Evolutionary conservation across 2,329 filamentous ascomycete genomes (phyloP).

Genomic region (Colletotrichum sp.): DNA sequence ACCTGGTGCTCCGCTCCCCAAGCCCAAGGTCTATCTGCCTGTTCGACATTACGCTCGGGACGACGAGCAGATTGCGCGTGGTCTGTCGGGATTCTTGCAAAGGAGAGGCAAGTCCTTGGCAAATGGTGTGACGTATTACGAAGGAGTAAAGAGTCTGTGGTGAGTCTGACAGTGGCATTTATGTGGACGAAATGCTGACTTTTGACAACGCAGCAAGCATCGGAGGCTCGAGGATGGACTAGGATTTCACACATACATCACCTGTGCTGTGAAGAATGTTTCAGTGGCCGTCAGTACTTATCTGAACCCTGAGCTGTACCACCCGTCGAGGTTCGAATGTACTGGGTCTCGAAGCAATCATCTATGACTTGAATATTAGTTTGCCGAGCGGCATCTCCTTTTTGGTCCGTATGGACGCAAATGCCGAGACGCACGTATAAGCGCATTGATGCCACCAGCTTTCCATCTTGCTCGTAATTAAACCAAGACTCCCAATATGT

Average conservation of each 20-base stretch:
- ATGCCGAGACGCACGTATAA: neutral
- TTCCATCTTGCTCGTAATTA: neutral
- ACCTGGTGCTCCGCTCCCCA: conserved; percentile 21
- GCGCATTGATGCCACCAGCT: neutral
- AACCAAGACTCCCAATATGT: neutral
- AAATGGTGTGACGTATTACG: neutral
- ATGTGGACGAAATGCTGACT: neutral
- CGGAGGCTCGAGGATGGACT: neutral
- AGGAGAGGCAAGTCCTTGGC: neutral
- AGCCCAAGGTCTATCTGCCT: conserved; percentile 36
- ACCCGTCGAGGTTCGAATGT: neutral
- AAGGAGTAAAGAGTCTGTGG: neutral
- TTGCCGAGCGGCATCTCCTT: neutral
- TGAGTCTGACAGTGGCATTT: neutral
- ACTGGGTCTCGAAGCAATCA: neutral
- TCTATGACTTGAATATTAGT: neutral
- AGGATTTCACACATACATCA: neutral
- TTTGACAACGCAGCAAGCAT: neutral
- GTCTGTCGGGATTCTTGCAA: neutral
- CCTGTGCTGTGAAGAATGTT: neutral
- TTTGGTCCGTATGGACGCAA: neutral
- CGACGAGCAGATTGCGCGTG: conserved; percentile 2
- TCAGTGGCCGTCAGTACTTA: neutral
- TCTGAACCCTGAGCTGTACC: neutral
- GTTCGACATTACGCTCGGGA: conserved; percentile 34